Percentiles rank a stretch among this genome's conserved stretches.
phyloP scores from a whole-genome alignment of 352 stramenopile species.

The Globisporangium camurandrum region DNA sequence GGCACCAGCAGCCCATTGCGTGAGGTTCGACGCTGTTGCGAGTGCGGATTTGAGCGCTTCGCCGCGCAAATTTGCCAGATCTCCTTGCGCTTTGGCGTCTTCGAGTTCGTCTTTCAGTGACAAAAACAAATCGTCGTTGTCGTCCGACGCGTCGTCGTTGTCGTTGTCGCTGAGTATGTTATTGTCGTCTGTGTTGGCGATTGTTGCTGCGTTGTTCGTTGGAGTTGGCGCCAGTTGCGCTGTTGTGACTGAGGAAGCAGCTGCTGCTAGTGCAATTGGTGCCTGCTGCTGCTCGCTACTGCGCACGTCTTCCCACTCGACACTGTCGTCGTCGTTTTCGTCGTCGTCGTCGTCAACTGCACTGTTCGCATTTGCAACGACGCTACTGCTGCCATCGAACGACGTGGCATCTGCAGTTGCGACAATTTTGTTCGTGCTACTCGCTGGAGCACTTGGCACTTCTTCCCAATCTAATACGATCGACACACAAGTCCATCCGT shows the following conservation, averaged over 20 bases:
- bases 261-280: too few relatives aligned
- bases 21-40: slow-evolving; percentile 77
- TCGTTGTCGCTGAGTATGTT: too few relatives aligned
- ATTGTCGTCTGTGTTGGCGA: too few relatives aligned
- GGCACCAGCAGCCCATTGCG: slow-evolving; percentile 80
- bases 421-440: too few relatives aligned
- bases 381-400: too few relatives aligned
- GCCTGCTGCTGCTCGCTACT: background rate
- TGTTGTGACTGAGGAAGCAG: too few relatives aligned
- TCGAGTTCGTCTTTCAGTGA: slow-evolving; percentile 65
- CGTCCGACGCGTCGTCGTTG: slow-evolving; percentile 13
- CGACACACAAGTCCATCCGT: background rate
- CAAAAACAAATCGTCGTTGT: slow-evolving; percentile 37
- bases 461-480: slow-evolving; percentile 27
- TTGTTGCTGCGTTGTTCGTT: too few relatives aligned
- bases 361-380: background rate
- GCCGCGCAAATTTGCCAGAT: slow-evolving; percentile 48
- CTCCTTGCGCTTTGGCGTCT: slow-evolving; percentile 57
- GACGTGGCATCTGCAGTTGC: too few relatives aligned
- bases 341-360: background rate
- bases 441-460: background rate
- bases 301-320: slow-evolving; percentile 48
- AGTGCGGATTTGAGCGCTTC: slow-evolving; percentile 76
- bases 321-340: slow-evolving; percentile 25
- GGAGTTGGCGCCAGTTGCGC: too few relatives aligned